Conservation (phyloP, 352 stramenopile species). For the Aphanomyces cochlioides region DNA sequence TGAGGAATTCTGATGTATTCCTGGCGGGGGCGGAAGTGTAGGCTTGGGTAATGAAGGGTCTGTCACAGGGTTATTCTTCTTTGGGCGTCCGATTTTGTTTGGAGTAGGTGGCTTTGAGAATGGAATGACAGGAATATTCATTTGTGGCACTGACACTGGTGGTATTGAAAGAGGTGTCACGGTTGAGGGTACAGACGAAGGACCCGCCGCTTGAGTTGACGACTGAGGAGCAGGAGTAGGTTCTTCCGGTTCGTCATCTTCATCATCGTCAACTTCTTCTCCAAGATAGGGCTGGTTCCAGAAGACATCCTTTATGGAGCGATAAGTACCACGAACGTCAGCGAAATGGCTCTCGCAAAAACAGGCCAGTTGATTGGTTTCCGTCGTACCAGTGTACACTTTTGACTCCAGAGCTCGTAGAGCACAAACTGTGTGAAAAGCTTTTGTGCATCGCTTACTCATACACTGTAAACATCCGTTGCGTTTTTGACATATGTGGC, state of each 20-base stretch:
- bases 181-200: not conserved
- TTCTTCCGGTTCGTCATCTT: not conserved
- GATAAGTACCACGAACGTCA: constrained; percentile 42
- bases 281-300: constrained; percentile 19
- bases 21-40: not conserved
- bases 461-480: constrained; percentile 86
- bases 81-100: constrained; percentile 23
- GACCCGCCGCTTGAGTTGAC: not conserved
- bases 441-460: constrained; percentile 69
- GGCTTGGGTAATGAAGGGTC: constrained; percentile 9
- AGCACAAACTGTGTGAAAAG: constrained; percentile 82
- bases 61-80: not conserved
- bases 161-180: not conserved
- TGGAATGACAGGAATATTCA: not conserved
- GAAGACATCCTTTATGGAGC: constrained; percentile 17
- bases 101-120: constrained; percentile 3
- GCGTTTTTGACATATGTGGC: constrained; percentile 72
- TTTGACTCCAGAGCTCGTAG: constrained; percentile 60
- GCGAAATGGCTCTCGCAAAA: constrained; percentile 73
- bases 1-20: not conserved
- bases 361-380: constrained; percentile 72
- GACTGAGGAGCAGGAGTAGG: not conserved
- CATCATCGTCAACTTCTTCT: constrained; percentile 8
- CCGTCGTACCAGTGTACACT: constrained; percentile 82
- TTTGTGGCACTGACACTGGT: not conserved